phyloP scores from a whole-genome alignment of 2,329 filamentous ascomycete species.

The Colletotrichum camelliae region DNA sequence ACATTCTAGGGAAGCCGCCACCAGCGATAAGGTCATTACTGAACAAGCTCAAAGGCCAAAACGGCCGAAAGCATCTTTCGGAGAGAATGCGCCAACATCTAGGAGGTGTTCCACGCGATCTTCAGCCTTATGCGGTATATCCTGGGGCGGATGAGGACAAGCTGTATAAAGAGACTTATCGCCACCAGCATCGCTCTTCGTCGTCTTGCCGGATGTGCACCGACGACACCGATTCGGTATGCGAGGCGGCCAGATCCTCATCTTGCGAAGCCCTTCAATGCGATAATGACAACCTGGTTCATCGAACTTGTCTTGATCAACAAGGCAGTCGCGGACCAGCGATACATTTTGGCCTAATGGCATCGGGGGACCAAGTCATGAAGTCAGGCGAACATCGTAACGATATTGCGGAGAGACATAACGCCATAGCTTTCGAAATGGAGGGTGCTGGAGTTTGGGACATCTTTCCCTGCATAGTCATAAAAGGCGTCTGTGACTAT shows the following conservation, averaged over 20 bases:
- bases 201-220: background rate
- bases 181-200: constrained; percentile 33
- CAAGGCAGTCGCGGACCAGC: background rate
- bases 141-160: constrained; percentile 33
- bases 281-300: background rate
- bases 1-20: constrained; percentile 30
- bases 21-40: constrained; percentile 32
- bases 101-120: background rate
- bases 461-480: constrained; percentile 31
- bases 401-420: constrained; percentile 25
- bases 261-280: constrained; percentile 29
- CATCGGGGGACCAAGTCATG: constrained; percentile 41
- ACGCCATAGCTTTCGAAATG: constrained; percentile 38
- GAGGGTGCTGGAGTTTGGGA: constrained; percentile 38
- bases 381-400: constrained; percentile 41
- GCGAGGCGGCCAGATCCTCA: constrained; percentile 17
- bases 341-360: constrained; percentile 41
- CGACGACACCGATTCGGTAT: background rate
- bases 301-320: background rate
- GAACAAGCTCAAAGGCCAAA: background rate
- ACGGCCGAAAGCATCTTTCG: constrained; percentile 18
- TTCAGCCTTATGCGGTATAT: constrained; percentile 11
- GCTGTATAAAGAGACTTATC: constrained; percentile 34
- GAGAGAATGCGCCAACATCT: background rate
- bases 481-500: constrained; percentile 46